phyloP scores from a whole-genome alignment of 1,139 yeast genomes.

The Zygosaccharomyces sapae region DNA sequence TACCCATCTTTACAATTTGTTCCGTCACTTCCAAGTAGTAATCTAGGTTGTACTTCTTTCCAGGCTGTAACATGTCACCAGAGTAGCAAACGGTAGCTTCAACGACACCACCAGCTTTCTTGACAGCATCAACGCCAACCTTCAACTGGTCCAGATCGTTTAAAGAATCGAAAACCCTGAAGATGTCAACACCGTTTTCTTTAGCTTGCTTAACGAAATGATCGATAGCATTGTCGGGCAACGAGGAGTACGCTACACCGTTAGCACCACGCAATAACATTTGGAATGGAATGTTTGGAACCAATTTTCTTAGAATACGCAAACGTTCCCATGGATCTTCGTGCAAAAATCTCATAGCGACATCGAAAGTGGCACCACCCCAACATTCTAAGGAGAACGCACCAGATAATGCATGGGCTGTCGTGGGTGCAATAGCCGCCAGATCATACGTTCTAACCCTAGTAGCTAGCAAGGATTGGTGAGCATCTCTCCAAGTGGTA shows the following conservation, averaged over 20 bases:
- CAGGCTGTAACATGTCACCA: slow-evolving; percentile 94
- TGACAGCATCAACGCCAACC: slow-evolving; percentile 97
- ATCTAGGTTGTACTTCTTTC: slow-evolving; percentile 90
- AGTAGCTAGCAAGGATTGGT: slow-evolving; percentile 96
- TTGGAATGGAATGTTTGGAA: slow-evolving; percentile 98
- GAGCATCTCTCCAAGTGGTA: slow-evolving; percentile 99
- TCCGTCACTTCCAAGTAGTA: slow-evolving; percentile 83
- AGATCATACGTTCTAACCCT: slow-evolving; percentile 94
- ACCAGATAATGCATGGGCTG: slow-evolving; percentile 84
- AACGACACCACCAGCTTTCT: slow-evolving; percentile 97
- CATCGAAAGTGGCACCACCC: slow-evolving; percentile 99
- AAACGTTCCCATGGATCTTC: slow-evolving; percentile 99
- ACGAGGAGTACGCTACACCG: slow-evolving; percentile 96
- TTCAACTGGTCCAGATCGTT: slow-evolving; percentile 93
- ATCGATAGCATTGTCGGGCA: slow-evolving; percentile 98
- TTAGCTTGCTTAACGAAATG: slow-evolving; percentile 93
- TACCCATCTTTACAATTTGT: slow-evolving; percentile 85
- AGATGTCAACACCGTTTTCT: slow-evolving; percentile 93
- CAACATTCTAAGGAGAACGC: slow-evolving; percentile 97
- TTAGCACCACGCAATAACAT: slow-evolving; percentile 99
- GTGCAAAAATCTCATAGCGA: slow-evolving; percentile 94
- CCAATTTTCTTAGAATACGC: slow-evolving; percentile 77
- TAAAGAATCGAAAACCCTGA: slow-evolving; percentile 95
- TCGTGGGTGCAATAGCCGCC: slow-evolving; percentile 85
- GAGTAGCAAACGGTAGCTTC: slow-evolving; percentile 98